Evolutionary conservation across 805 yeast species (phyloP), one percentile per base, ranked within the genome.

Genomic region (Yamadazyma tumulicola): DNA sequence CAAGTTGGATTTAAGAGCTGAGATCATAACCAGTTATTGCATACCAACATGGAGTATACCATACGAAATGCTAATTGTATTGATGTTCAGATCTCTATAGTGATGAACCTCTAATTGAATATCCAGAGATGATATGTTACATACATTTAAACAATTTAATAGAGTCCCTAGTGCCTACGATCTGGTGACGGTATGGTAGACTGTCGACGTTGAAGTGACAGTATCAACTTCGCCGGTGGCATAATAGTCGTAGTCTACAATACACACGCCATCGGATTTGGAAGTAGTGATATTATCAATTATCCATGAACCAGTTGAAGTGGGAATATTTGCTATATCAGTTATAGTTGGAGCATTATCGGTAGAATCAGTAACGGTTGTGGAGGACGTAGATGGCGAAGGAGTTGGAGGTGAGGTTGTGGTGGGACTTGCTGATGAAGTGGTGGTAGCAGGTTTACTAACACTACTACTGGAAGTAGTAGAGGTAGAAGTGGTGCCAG

Each of bases 201-300:
- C 39, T 16, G 70, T 57, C n/a, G 64, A 45, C 5, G 69, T 57
- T 14, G 67, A 52, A 9, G 74, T 65, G 19, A 59, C 52, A 11
- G 70, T 64, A 37, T 56, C 62, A 23, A 39, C 56, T 33, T 52
- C 59, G 18, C 46, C 52, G 34, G 54, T 55, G 24, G 41, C 51
- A 51, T 59, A 57, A 56, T 63, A 59, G 50, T 60, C 62, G 49
- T 57, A 57, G 51, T 59, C 52, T 33, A 65, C 63, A 37, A 52
- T 33, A 52, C 69, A 57, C 30, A 60, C 58, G 28, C 61, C 58
- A 30, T 49, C 46, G 26, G 57, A 42, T 19, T 49, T 41, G 13
- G 57, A 38, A 6, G 72, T 64, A 32, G 56, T 45, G 6, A 57
- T 46, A 39, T 50, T 54, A 15, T 55, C 66, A 26, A 66, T 59